Evolutionary conservation across 2,329 filamentous ascomycete species (phyloP).

Genomic region (Exophiala spinifera): DNA sequence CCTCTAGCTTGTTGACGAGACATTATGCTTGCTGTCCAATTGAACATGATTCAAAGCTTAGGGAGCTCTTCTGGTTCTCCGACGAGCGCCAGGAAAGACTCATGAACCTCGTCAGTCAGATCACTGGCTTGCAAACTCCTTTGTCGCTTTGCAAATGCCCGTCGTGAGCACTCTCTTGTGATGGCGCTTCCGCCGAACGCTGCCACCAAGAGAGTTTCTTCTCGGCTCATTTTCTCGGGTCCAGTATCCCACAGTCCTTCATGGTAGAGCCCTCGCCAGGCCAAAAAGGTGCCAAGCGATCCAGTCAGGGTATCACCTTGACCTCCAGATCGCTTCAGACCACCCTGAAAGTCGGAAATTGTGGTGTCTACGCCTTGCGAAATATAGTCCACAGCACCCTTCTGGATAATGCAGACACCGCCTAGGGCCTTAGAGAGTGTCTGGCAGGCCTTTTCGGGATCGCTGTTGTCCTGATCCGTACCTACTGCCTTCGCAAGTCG

Average conservation of each 20-base stretch:
- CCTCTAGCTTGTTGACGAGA: too few relatives aligned
- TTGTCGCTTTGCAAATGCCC: constrained; percentile 82
- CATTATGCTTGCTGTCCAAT: neutral
- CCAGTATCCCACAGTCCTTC: constrained; percentile 70
- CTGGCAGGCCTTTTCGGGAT: constrained; percentile 54
- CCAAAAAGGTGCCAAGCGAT: constrained; percentile 80
- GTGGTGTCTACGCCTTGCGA: constrained; percentile 75
- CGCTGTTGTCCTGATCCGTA: constrained; percentile 48
- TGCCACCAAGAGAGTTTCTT: constrained; percentile 66
- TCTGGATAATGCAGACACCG: constrained; percentile 88
- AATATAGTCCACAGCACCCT: constrained; percentile 78
- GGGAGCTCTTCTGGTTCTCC: constrained; percentile 58
- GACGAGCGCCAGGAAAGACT: constrained; percentile 74
- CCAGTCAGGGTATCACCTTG: constrained; percentile 96
- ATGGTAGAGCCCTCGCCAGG: constrained; percentile 82
- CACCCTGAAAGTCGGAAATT: constrained; percentile 73
- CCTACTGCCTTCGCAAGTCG: constrained; percentile 73
- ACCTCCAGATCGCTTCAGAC: constrained; percentile 84
- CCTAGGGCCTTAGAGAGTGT: constrained; percentile 73
- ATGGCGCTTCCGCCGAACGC: constrained; percentile 85
- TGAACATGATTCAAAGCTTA: constrained; percentile 2
- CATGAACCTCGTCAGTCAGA: constrained; percentile 83
- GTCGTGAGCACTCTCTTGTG: constrained; percentile 83
- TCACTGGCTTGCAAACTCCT: constrained; percentile 89
- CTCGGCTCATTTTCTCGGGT: constrained; percentile 54